Percentiles rank a stretch among this genome's conserved stretches.
Conservation (phyloP, 768 basidiomycete species). For the Pholiota conissans region DNA sequence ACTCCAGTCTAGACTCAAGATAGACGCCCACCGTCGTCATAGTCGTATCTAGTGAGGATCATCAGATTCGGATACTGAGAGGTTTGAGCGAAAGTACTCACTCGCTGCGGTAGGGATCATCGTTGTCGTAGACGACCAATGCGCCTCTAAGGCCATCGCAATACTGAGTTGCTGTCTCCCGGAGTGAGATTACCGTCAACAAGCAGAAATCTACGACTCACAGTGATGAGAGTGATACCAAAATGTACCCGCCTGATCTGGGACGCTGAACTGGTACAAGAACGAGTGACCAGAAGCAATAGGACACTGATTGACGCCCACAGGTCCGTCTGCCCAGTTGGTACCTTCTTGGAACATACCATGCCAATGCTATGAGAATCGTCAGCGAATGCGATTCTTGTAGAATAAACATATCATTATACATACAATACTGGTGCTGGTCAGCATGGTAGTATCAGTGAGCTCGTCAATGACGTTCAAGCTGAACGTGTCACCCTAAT, state of each 20-base stretch:
- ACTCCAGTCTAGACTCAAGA: too few relatives aligned
- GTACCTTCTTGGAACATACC: conserved; percentile 2
- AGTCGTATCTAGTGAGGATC: too few relatives aligned
- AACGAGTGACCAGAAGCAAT: conserved; percentile 37
- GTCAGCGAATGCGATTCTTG: too few relatives aligned
- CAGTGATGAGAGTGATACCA: conserved; percentile 38
- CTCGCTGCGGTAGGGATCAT: conserved; percentile 29
- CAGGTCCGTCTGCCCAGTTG: conserved; percentile 2
- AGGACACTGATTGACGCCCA: conserved; percentile 39
- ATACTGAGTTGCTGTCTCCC: conserved; percentile 37
- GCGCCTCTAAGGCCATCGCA: conserved; percentile 55
- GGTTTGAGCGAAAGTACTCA: background rate
- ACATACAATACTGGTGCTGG: conserved; percentile 7
- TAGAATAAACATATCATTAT: conserved; percentile 13
- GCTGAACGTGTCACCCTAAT: conserved; percentile 7
- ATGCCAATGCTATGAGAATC: conserved; percentile 12
- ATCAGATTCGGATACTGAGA: background rate
- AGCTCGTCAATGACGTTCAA: conserved; percentile 2
- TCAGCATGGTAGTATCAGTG: conserved; percentile 2
- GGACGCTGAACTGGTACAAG: conserved; percentile 34
- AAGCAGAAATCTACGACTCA: conserved; percentile 29
- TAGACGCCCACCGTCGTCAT: too few relatives aligned
- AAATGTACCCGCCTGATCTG: conserved; percentile 39
- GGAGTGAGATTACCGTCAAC: conserved; percentile 15
- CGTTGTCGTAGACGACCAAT: conserved; percentile 43